Conservation (phyloP, 176 grass and related monocot species). For the Hordeum marinum region DNA sequence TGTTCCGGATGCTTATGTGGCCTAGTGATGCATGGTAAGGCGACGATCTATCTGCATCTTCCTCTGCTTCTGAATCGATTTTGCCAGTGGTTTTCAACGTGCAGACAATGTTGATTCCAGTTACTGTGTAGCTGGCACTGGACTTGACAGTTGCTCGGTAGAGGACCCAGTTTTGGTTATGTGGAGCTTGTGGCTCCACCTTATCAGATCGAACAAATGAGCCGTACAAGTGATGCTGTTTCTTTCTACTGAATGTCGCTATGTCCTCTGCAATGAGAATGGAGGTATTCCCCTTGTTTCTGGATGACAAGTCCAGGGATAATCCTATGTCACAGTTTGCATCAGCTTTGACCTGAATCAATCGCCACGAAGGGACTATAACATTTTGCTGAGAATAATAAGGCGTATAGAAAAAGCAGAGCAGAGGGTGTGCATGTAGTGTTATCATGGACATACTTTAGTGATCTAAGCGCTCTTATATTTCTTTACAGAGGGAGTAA, state of each 20-base stretch:
- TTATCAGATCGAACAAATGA: constrained; percentile 53
- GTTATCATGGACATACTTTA: neutral
- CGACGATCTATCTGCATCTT: neutral
- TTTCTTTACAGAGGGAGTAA: no score
- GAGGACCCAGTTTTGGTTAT: constrained; percentile 41
- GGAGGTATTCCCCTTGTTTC: constrained; percentile 22
- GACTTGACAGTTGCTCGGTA: constrained; percentile 44
- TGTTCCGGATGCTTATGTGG: constrained; percentile 47
- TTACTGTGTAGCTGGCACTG: constrained; percentile 37
- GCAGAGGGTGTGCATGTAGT: neutral
- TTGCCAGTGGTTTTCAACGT: constrained; percentile 31
- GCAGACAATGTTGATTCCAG: constrained; percentile 50
- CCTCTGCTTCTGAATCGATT: constrained; percentile 4
- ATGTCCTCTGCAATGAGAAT: constrained; percentile 59
- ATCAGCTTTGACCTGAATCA: constrained; percentile 50
- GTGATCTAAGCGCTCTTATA: no score
- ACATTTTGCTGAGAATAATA: neutral
- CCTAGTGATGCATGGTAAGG: constrained; percentile 52
- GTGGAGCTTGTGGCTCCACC: neutral
- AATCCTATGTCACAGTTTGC: constrained; percentile 51
- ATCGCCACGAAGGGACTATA: neutral
- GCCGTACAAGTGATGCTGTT: constrained; percentile 26
- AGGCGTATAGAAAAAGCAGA: neutral
- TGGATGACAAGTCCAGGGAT: constrained; percentile 51
- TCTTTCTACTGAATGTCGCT: constrained; percentile 33